Evolutionary conservation across 2,329 filamentous ascomycete genomes (phyloP).

Genomic region (Claviceps sp.): DNA sequence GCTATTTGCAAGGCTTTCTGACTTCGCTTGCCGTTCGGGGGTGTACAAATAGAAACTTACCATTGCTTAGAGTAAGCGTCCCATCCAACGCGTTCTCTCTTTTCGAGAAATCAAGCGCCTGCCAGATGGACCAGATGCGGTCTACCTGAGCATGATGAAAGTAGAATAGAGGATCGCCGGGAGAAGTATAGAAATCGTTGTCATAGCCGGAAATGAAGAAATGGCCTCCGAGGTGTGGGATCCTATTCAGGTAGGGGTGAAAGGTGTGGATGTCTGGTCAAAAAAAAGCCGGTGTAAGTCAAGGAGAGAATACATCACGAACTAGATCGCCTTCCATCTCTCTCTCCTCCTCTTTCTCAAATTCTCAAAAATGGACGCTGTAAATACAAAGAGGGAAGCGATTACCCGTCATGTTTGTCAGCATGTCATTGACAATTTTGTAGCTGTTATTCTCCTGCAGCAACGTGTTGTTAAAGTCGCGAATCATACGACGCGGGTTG

Average conservation of each 20-base stretch:
- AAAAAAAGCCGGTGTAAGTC: neutral
- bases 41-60: neutral
- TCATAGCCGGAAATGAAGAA: neutral
- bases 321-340: too few relatives aligned
- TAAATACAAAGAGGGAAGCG: too few relatives aligned
- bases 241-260: neutral
- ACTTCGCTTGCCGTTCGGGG: neutral
- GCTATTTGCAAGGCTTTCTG: too few relatives aligned
- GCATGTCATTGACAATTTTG: neutral
- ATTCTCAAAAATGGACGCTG: too few relatives aligned
- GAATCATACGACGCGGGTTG: constrained; percentile 6
- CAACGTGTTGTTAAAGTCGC: neutral
- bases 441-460: neutral
- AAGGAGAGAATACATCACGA: neutral
- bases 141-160: constrained; percentile 4
- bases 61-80: neutral
- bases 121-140: constrained; percentile 6
- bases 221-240: neutral
- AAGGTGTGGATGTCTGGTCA: neutral
- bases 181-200: constrained; percentile 4
- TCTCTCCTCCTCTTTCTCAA: neutral
- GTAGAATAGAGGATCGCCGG: constrained; percentile 4
- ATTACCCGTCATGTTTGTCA: neutral
- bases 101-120: neutral
- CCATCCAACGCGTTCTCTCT: constrained; percentile 2